Base-by-base conservation (phyloP, 1,139 yeast genomes). In the Geotrichum bryndzae region DNA sequence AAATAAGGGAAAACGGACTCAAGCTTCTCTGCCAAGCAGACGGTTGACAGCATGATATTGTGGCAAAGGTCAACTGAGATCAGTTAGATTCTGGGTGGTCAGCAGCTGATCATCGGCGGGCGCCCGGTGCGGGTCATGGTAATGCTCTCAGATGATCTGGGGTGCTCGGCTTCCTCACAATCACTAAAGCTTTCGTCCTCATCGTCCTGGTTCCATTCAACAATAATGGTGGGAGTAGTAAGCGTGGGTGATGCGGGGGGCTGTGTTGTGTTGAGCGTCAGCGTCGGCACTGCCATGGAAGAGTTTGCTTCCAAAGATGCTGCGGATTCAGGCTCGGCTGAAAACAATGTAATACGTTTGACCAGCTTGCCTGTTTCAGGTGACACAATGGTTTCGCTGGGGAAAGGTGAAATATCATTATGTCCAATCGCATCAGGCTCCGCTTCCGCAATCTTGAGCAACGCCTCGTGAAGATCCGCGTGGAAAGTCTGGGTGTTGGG, bases 401-500 rank as follows among this genome's bases (percentile, higher is more conserved):
- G 59, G 48, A 54, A 54, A 13, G 59, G 58, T 15, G 61, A 13
- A 4, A 57, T 35, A 27, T 57, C 57, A 51, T 33, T 51, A 54
- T 51, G 53, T 50, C 62, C 22, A 56, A 60, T 23, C 41, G 54
- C 56, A 27, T 50, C 41, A 15, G 41, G 27, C 29, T 27, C 53
- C 3, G 22, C 51, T 41, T 53, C 54, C 5, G 53, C 18, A 55
- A 25, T 29, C 33, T 60, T 48, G 31, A 59, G 53, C 38, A 69
- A 58, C 8, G 71, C 70, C 13, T 60, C 60, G 29, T 64, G 59
- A 45, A 70, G 60, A 45, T 67, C 68, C 2, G 59, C 45, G 33
- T 58, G 60, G 48, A 63, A 63, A 18, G 62, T 52, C 23, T 60
- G 63, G 7, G 60, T 60, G 25, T 63, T 61, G 15, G 81, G 81